A percentile compares a stretch with the other conserved stretches of the same genome.
Evolutionary conservation across 2,329 filamentous ascomycete genomes (phyloP).

Genomic region (Mycosphaerelloides madeirae): DNA sequence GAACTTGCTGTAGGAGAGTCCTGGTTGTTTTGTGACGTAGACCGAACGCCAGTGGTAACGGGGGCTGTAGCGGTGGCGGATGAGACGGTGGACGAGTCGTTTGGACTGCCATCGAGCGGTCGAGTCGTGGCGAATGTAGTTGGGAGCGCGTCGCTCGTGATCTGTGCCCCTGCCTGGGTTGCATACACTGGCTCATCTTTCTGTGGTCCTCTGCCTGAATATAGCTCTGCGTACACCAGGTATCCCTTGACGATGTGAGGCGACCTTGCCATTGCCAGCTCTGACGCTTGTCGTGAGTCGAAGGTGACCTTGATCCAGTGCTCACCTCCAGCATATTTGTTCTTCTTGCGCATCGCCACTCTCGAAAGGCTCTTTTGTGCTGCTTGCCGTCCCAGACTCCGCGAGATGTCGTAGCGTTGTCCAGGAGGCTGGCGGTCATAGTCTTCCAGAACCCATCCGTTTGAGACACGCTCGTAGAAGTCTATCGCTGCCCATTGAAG

Average conservation of each 20-base stretch:
- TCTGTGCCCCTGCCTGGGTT: conserved; percentile 31
- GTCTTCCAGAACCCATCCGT: conserved; percentile 81
- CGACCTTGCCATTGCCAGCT: conserved; percentile 44
- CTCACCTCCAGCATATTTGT: conserved; percentile 73
- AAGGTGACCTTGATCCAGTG: conserved; percentile 74
- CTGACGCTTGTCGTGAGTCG: conserved; percentile 45
- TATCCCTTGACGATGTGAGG: conserved; percentile 46
- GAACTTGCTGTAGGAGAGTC: conserved; percentile 11
- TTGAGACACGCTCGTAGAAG: conserved; percentile 78
- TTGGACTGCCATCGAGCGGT: conserved; percentile 25
- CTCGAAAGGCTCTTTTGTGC: conserved; percentile 63
- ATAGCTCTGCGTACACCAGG: conserved; percentile 46
- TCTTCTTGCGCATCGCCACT: conserved; percentile 73
- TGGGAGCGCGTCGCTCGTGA: conserved; percentile 25
- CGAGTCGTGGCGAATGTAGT: conserved; percentile 28
- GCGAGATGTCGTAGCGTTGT: conserved; percentile 68
- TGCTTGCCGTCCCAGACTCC: conserved; percentile 66
- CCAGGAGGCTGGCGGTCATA: conserved; percentile 81
- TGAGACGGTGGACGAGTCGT: conserved; percentile 35
- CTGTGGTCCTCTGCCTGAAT: conserved; percentile 41
- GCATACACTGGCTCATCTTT: conserved; percentile 41
- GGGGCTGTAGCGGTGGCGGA: conserved; percentile 37
- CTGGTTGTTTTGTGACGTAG: not conserved
- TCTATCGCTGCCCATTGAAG: conserved; percentile 77
- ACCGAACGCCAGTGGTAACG: conserved; percentile 1